These are phyloP conservation scores for Pseudocercospora fijiensis DNA, from an alignment of 2,329 filamentous ascomycete genomes.

Conservation along the genomic window DNA sequence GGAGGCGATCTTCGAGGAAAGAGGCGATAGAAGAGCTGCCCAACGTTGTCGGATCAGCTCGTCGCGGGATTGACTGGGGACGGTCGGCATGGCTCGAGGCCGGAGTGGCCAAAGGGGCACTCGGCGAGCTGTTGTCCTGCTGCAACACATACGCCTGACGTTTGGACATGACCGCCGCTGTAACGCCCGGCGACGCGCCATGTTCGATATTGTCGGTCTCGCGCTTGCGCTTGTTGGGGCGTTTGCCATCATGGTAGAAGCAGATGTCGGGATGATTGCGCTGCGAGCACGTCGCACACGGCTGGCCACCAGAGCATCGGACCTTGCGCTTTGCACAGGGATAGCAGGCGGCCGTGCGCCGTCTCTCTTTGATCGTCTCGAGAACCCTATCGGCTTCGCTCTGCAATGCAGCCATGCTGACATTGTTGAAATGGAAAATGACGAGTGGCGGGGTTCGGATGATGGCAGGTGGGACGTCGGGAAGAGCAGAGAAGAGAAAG, in stretches of 20 bases:
- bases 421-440: background rate
- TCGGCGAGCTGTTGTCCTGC: background rate
- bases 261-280: slow-evolving; percentile 3
- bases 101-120: background rate
- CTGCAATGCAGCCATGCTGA: background rate
- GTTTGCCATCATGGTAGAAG: background rate
- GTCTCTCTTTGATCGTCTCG: background rate
- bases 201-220: background rate
- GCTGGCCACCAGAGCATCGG: background rate
- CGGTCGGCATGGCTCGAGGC: background rate
- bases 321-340: slow-evolving; percentile 1
- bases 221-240: background rate
- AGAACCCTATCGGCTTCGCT: background rate
- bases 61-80: background rate
- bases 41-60: background rate
- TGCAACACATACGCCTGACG: background rate
- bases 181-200: background rate
- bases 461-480: background rate
- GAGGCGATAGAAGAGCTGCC: background rate
- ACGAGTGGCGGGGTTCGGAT: background rate
- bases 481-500: background rate
- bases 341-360: background rate
- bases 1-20: background rate
- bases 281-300: background rate
- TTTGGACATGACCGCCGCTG: background rate